Evolutionary conservation across 257 asterid genomes (phyloP), one percentile per base, ranked within the genome.

Genomic region (Datura wrightii): DNA sequence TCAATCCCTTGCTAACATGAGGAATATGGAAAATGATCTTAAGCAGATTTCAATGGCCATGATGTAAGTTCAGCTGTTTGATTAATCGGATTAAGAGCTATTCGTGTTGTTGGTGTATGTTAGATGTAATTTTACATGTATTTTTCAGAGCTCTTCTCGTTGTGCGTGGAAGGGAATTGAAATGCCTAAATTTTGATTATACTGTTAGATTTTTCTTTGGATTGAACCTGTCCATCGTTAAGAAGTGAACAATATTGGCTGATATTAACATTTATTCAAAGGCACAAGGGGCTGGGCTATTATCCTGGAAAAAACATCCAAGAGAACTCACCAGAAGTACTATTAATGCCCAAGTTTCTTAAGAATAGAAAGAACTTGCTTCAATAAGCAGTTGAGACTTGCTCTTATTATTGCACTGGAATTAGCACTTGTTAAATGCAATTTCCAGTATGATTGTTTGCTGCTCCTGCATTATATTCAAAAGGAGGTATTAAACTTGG

Each of bases 1-100:
- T 0, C 99, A 96, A 69, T 93, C 99, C 60, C 92, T 96, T 46
- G 92, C 98, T 79, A 94, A 96, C 87, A 94, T 96, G 97, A 95
- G 92, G 94, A 94, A 94, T 85, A 80, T 96, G 10, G 99, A 97
- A 91, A 97, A 85, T 59, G 98, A 97, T 92, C 94, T 97, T 76
- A 97, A 95, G 91, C 99, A 97, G 92, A 92, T 97, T 90, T 94
- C 99, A 86, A 95, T 97, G 99, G 98, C 99, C 46, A 93, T 97
- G 98, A 97, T 97, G 99, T 97, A 88, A 91, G 98, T 89, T 69
- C 79, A 41, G 53, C 36, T 69, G 15, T 69, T 69, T 69, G 79
- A 39, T 69, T 41, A 16, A 8, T 41, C 41, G 53, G 41, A 69
- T 69, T 41, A 44, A 69, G 79, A 69, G 34, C 34, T 69, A 69